phyloP scores from a whole-genome alignment of 495 filamentous ascomycete genomes.

The Daldinia childiae region DNA sequence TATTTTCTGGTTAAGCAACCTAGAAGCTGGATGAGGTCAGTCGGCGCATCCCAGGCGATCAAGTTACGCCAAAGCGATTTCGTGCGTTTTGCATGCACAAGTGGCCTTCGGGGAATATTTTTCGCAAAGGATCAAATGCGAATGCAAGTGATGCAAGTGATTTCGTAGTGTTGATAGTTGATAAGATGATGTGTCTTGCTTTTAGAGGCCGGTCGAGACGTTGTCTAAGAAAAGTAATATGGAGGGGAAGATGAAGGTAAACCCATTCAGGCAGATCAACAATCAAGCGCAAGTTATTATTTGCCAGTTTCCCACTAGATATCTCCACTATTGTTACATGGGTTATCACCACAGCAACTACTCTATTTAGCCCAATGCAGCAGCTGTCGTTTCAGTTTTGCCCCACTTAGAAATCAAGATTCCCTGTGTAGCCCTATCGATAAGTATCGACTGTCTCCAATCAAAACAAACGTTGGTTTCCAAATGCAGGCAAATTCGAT shows the following conservation, averaged over 20 bases:
- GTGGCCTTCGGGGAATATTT: slow-evolving; percentile 9
- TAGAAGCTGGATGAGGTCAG: slow-evolving; percentile 21
- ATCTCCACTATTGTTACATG: slow-evolving; percentile 12
- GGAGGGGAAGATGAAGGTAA: slow-evolving; percentile 41
- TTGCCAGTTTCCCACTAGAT: slow-evolving; percentile 19
- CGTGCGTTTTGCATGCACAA: slow-evolving; percentile 38
- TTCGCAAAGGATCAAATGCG: slow-evolving; percentile 17
- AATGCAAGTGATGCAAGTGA: slow-evolving; percentile 40
- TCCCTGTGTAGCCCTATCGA: slow-evolving; percentile 19
- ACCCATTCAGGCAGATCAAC: slow-evolving; percentile 37
- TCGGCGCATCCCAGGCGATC: slow-evolving; percentile 46
- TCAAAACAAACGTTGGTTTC: slow-evolving; percentile 39
- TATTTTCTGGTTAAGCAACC: slow-evolving; percentile 28
- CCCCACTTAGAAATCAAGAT: slow-evolving; percentile 29
- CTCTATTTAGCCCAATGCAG: slow-evolving; percentile 3
- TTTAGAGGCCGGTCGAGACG: slow-evolving; percentile 34
- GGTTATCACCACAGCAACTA: slow-evolving; percentile 35
- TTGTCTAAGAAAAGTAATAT: slow-evolving; percentile 26
- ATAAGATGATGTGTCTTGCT: slow-evolving; percentile 36
- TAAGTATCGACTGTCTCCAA: slow-evolving; percentile 32
- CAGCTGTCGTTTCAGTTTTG: slow-evolving; percentile 24
- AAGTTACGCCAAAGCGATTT: slow-evolving; percentile 31
- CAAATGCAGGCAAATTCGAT: slow-evolving; percentile 34
- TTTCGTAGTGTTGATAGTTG: slow-evolving; percentile 25
- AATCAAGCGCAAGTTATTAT: slow-evolving; percentile 30